phyloP scores from a whole-genome alignment of 106 monocot genomes.

The Hemerocallis citrina region DNA sequence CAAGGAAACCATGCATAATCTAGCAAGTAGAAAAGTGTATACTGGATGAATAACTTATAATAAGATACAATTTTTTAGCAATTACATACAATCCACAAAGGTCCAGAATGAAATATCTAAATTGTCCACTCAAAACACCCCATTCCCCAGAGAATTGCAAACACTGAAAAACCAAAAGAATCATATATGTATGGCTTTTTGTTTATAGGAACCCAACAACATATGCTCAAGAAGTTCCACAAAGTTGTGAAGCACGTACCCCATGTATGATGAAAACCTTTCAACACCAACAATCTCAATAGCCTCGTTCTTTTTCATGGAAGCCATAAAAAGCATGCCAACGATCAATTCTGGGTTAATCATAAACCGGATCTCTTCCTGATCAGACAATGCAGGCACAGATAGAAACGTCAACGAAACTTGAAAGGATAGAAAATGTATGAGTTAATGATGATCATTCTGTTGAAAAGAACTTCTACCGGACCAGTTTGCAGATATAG shows the following conservation, averaged over 20 bases:
- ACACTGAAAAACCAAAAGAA: not conserved
- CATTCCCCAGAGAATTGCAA: not conserved
- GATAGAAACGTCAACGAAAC: not conserved
- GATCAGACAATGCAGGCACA: constrained; percentile 3
- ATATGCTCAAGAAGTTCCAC: not conserved
- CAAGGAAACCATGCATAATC: too few relatives aligned
- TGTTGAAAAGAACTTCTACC: too few relatives aligned
- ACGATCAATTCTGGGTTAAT: constrained; percentile 87
- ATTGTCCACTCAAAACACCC: not conserved
- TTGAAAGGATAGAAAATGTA: not conserved
- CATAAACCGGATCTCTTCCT: constrained; percentile 99
- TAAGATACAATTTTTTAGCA: not conserved
- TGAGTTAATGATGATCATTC: too few relatives aligned
- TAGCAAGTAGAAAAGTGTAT: too few relatives aligned
- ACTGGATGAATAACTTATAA: not conserved
- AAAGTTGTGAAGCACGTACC: constrained; percentile 32
- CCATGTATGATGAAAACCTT: constrained; percentile 75
- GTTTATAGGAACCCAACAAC: not conserved
- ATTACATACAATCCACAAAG: not conserved
- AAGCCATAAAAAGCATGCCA: constrained; percentile 90
- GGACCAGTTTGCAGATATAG: too few relatives aligned
- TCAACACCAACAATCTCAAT: constrained; percentile 93
- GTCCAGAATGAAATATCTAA: not conserved
- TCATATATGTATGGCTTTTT: not conserved
- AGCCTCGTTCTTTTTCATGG: constrained; percentile 81